Base-by-base conservation (phyloP, 192 early-diverging fungal genomes). In the Backusella mclennaniae region DNA sequence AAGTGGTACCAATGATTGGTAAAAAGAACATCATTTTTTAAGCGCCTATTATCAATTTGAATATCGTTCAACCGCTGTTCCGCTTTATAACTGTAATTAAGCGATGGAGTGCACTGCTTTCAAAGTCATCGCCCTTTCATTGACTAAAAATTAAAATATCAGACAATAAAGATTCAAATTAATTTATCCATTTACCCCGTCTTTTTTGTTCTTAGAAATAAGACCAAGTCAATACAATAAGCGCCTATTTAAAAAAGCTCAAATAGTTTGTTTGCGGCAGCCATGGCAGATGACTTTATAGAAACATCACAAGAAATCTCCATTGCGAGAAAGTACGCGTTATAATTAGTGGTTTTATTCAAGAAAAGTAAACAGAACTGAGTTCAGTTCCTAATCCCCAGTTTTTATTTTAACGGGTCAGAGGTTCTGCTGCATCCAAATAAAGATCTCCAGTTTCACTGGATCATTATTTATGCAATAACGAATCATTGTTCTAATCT, bases 381-480 rank as follows among this genome's bases (percentile, higher is more conserved):
- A 79, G 67, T 35, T 75, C 75, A 74, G 69, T 19, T 21, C 79
- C 11, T 73, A 78, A 35, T 73, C 21, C 39, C 68, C 75, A 26
- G 39, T 29, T 70, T 83, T 14, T 63, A 63, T 38, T 39, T 39
- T 74, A 56, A 5, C 75, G 66, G 38, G 79, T 77, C 36, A 83
- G 23, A 12, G 6, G 42, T 49, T 73, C 73, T n/a, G 82, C 82
- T 52, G 63, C 73, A 1, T 52, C 35, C 29, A 83, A 72, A 29
- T 68, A 78, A 66, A 63, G 56, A 80, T 53, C 17, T 83, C 78
- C 17, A 79, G 73, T 46, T 77, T 83, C 7, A 77, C 67, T 29
- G 82, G 82, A 66, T 83, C 82, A 21, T 11, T 39, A 39, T 39
- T 39, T 39, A 39, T 39, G 38, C 38, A 39, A 39, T 39, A 39